Percentiles rank a stretch among this genome's conserved stretches.
Conservation (phyloP, 225 moss, liverwort and hornwort species). For the Lunularia cruciata region DNA sequence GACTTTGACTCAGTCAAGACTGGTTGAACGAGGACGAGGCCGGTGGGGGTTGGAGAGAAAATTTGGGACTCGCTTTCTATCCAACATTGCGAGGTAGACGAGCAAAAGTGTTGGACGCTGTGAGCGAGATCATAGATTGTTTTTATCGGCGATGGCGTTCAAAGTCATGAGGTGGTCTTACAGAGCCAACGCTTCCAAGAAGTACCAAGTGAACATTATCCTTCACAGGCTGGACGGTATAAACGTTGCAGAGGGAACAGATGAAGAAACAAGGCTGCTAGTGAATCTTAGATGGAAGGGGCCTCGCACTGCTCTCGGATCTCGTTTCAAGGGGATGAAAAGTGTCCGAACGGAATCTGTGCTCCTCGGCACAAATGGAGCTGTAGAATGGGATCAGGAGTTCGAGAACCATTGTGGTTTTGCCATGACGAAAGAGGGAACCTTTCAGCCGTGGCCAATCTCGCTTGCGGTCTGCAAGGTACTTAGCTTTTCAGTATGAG, state of each 20-base stretch:
- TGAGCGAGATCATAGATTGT: neutral
- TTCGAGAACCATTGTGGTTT: conserved; percentile 82
- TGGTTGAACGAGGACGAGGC: neutral
- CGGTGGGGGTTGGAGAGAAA: neutral
- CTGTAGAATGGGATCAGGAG: conserved; percentile 71
- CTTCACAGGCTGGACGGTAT: conserved; percentile 71
- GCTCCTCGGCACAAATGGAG: conserved; percentile 52
- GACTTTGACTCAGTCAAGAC: conserved; percentile 8
- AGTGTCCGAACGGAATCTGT: conserved; percentile 57
- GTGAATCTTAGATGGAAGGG: conserved; percentile 97
- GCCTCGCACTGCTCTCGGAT: conserved; percentile 68
- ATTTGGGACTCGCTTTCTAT: neutral
- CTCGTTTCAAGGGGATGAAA: conserved; percentile 83
- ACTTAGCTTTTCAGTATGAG: neutral
- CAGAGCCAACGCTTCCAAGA: conserved; percentile 62
- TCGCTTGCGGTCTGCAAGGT: conserved; percentile 86
- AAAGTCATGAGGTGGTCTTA: conserved; percentile 96
- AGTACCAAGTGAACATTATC: conserved; percentile 81
- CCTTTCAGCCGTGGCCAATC: conserved; percentile 82
- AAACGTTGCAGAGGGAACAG: conserved; percentile 22
- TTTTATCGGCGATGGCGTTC: conserved; percentile 63
- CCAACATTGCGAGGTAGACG: conserved; percentile 10
- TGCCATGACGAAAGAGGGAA: conserved; percentile 59
- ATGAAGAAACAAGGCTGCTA: conserved; percentile 53
- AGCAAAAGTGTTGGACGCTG: neutral